Conservation (phyloP, 2,329 filamentous ascomycete genomes). For the Leptographium lundbergii region DNA sequence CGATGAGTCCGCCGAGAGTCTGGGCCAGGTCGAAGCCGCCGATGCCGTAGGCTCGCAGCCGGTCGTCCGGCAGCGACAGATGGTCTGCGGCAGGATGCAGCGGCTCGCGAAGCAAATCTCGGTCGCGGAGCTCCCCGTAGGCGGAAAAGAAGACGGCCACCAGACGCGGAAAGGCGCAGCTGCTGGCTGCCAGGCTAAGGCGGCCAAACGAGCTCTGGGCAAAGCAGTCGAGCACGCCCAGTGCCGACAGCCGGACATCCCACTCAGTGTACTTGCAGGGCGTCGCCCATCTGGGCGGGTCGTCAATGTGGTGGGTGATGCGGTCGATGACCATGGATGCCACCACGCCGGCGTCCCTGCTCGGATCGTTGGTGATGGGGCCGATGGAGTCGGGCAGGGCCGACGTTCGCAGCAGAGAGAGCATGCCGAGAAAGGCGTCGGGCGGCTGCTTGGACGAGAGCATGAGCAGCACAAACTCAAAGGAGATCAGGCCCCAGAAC, state of each 20-base stretch:
- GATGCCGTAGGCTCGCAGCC: conserved; percentile 8
- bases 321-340: conserved; percentile 44
- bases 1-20: not conserved
- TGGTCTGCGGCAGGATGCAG: conserved; percentile 1
- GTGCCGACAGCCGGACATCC: conserved; percentile 29
- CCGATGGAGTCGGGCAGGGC: conserved; percentile 52
- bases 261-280: conserved; percentile 24
- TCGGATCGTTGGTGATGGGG: conserved; percentile 36
- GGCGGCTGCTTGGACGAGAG: conserved; percentile 54
- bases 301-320: conserved; percentile 49
- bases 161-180: conserved; percentile 58
- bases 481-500: conserved; percentile 58
- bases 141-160: conserved; percentile 26
- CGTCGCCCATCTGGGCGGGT: conserved; percentile 33
- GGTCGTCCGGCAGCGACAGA: not conserved
- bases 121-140: conserved; percentile 8
- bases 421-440: conserved; percentile 48
- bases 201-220: conserved; percentile 50
- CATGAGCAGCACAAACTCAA: conserved; percentile 54
- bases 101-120: conserved; percentile 5
- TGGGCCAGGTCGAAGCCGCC: conserved; percentile 8
- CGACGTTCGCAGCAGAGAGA: conserved; percentile 56
- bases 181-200: conserved; percentile 53
- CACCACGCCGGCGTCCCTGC: conserved; percentile 28
- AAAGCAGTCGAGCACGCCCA: conserved; percentile 47